Evolutionary conservation across 345 rosid species (phyloP).

Genomic region (Citropsis articulata): DNA sequence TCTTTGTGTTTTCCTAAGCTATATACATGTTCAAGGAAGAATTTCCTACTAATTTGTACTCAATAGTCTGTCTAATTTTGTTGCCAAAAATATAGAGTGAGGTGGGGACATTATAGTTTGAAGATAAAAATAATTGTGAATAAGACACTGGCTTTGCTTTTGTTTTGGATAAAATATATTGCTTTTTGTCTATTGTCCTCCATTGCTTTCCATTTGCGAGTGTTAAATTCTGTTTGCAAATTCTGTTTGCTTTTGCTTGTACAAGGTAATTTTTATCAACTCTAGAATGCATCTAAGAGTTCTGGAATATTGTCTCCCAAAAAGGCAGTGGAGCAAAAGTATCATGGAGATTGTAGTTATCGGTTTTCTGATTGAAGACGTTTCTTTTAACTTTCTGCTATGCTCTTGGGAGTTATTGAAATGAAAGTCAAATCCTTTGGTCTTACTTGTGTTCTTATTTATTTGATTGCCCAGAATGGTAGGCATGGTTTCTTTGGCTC

Average conservation of each 20-base stretch:
- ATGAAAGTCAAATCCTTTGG: constrained; percentile 1
- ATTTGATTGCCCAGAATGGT: constrained; percentile 43
- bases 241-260: background rate
- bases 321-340: background rate
- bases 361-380: background rate
- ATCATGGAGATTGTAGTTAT: background rate
- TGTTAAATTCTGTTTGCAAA: background rate
- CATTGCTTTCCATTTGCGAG: background rate
- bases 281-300: background rate
- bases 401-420: background rate
- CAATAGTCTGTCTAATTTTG: background rate
- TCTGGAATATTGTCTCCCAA: background rate
- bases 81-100: background rate
- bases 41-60: background rate
- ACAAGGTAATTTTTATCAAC: background rate
- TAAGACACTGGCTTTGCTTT: background rate
- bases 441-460: constrained; percentile 20
- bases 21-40: background rate
- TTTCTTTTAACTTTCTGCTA: background rate
- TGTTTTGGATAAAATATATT: background rate
- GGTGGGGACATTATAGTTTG: background rate
- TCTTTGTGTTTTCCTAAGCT: background rate
- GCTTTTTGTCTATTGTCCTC: background rate
- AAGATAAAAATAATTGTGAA: background rate
- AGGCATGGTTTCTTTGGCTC: constrained; percentile 59